Conservation (phyloP, 352 stramenopile genomes). For the Pythium myriotylum region DNA sequence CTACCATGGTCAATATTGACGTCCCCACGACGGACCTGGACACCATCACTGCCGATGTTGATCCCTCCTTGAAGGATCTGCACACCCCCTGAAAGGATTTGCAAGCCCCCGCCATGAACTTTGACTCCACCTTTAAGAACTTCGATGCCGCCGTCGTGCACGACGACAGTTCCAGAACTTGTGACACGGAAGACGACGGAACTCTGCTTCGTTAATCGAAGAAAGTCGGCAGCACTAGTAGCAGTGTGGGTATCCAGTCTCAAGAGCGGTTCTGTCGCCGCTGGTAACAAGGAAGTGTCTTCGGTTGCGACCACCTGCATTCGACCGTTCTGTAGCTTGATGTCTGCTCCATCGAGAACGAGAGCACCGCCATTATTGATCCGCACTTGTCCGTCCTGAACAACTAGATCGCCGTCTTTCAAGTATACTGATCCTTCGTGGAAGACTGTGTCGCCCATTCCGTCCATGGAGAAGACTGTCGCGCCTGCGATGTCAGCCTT, state of each 20-base stretch:
- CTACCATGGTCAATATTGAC: constrained; percentile 40
- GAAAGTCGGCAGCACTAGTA: constrained; percentile 35
- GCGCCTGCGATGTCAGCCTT: constrained; percentile 52
- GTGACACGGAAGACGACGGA: constrained; percentile 55
- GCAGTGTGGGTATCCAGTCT: constrained; percentile 10
- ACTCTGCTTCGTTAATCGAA: constrained; percentile 44
- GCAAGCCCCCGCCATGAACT: constrained; percentile 55
- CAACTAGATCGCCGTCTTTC: constrained; percentile 52
- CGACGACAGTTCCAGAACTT: constrained; percentile 50
- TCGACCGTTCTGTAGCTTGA: constrained; percentile 50
- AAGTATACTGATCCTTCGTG: constrained; percentile 44
- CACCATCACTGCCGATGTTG: constrained; percentile 21
- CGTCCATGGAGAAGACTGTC: constrained; percentile 68
- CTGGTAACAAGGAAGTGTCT: not conserved
- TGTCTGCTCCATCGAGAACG: constrained; percentile 44
- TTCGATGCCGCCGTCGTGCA: constrained; percentile 60
- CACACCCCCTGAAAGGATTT: constrained; percentile 62
- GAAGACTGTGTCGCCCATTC: constrained; percentile 44
- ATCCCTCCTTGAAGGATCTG: constrained; percentile 34
- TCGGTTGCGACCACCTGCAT: constrained; percentile 35
- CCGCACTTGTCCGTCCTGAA: constrained; percentile 44
- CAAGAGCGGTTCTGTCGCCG: constrained; percentile 8
- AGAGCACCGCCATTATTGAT: constrained; percentile 43
- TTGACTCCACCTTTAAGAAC: constrained; percentile 59
- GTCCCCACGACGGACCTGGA: constrained; percentile 49